Evolutionary conservation across 169 alveolate genomes (phyloP).

Genomic region (Cyclospora cayetanensis): DNA sequence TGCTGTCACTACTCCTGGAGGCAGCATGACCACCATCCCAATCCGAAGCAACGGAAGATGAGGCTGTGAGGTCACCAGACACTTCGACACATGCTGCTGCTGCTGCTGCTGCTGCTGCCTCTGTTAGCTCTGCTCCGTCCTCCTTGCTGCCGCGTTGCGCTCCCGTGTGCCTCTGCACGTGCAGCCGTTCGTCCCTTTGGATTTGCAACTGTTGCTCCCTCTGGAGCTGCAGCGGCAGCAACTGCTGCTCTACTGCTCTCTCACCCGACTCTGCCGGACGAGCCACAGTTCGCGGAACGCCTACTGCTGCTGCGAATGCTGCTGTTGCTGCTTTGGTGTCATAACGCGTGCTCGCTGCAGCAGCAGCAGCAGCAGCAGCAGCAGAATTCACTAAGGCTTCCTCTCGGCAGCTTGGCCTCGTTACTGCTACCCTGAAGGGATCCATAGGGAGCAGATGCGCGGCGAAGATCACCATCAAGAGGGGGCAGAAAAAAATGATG

Average conservation of each 20-base stretch:
- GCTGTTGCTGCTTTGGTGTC: not conserved
- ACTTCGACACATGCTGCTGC: not conserved
- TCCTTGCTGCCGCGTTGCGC: no score
- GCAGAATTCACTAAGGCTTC: not conserved
- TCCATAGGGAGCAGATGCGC: slow-evolving; percentile 11
- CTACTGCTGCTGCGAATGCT: slow-evolving; percentile 29
- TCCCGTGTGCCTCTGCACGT: no score
- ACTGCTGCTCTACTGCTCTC: no score
- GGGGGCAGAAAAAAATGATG: slow-evolving; percentile 15
- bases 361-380: not conserved
- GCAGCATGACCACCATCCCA: no score
- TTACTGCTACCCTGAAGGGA: not conserved
- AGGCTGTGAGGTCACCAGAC: not conserved
- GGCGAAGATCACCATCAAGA: not conserved
- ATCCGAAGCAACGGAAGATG: no score
- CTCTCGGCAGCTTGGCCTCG: not conserved
- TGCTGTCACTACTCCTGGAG: no score
- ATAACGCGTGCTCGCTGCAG: not conserved
- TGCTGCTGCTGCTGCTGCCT: slow-evolving; percentile 37
- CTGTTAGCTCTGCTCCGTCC: no score
- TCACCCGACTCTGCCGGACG: no score
- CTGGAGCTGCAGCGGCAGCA: no score
- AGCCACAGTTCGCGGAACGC: no score
- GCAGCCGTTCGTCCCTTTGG: no score
- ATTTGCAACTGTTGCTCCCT: no score